phyloP scores from a whole-genome alignment of 208 protist genomes.

The Leishmania guyanensis region DNA sequence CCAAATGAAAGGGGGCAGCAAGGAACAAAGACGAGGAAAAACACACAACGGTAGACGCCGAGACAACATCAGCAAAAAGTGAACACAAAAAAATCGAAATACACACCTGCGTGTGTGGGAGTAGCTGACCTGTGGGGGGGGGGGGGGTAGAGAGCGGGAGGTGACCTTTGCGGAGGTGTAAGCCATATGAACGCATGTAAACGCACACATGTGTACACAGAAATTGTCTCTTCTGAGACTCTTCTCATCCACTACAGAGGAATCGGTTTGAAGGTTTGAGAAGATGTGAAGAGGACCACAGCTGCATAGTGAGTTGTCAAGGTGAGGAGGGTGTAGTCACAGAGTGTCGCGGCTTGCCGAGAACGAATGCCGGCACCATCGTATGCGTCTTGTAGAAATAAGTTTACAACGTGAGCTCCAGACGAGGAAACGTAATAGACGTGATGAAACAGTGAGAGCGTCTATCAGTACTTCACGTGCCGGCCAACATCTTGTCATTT shows the following conservation, averaged over 20 bases:
- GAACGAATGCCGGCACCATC: not conserved
- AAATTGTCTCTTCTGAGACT: not conserved
- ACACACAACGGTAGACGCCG: no score
- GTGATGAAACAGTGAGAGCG: not conserved
- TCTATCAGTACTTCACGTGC: not conserved
- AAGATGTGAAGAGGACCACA: not conserved
- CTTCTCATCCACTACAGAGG: no score
- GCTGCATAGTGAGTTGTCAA: not conserved
- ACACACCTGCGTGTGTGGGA: not conserved
- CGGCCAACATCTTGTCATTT: not conserved
- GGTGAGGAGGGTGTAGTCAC: not conserved
- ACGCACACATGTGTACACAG: not conserved
- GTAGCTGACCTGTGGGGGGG: not conserved
- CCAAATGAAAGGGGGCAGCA: no score
- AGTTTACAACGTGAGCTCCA: not conserved
- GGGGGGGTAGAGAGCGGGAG: no score
- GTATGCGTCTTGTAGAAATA: not conserved
- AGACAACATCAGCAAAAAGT: no score
- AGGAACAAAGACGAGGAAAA: no score
- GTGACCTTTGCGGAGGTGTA: not conserved
- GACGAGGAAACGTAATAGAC: not conserved
- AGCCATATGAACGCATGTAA: not conserved
- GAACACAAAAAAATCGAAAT: no score
- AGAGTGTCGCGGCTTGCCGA: no score
- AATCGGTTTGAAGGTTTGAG: no score